Conservation (phyloP, 2,329 filamentous ascomycete species). For the Alternaria sp. region DNA sequence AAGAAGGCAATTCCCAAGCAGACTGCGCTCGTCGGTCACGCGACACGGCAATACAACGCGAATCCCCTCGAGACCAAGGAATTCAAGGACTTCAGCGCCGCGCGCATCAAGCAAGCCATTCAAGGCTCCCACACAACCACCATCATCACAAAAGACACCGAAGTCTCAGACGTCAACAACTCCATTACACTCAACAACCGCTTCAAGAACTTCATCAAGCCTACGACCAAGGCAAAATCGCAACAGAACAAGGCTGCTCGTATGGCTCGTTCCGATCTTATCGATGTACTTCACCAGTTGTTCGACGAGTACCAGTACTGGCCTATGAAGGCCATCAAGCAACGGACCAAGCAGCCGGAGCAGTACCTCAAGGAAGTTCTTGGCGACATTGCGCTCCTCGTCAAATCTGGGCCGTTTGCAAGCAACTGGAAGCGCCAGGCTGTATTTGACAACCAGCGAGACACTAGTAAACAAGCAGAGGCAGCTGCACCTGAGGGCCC, state of each 20-base stretch:
- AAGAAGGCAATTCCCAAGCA: conserved; percentile 51
- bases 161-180: conserved; percentile 34
- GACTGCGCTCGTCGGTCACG: conserved; percentile 67
- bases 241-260: conserved; percentile 79
- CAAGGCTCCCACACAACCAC: conserved; percentile 42
- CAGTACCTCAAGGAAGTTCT: conserved; percentile 88
- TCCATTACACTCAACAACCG: conserved; percentile 40
- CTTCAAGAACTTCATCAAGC: conserved; percentile 47
- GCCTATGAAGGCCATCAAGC: conserved; percentile 87
- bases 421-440: conserved; percentile 84
- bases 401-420: conserved; percentile 83
- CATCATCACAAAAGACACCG: conserved; percentile 40
- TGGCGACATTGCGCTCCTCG: conserved; percentile 81
- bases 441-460: conserved; percentile 64
- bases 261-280: conserved; percentile 85
- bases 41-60: conserved; percentile 65
- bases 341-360: conserved; percentile 83
- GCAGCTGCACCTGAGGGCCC: conserved; percentile 41
- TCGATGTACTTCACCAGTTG: conserved; percentile 82
- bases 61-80: conserved; percentile 56
- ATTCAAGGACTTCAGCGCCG: conserved; percentile 52
- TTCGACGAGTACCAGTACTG: conserved; percentile 91
- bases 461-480: conserved; percentile 38
- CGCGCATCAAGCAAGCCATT: conserved; percentile 57
- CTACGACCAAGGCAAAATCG: conserved; percentile 29